Conservation (phyloP, 257 asterid species). For the Solanum etuberosum region DNA sequence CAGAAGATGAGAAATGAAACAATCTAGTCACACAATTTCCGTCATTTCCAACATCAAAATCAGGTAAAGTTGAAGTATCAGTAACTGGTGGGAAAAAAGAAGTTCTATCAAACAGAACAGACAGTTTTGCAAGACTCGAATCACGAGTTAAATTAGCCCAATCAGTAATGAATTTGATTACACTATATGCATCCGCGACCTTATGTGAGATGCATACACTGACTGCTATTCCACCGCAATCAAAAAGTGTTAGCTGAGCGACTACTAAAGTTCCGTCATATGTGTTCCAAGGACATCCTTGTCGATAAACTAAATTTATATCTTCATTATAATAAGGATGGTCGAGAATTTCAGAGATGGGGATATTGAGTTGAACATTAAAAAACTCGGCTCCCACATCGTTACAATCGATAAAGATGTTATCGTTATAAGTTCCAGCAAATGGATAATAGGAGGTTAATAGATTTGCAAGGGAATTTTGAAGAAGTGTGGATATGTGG, state of each 20-base stretch:
- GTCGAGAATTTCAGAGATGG: not conserved
- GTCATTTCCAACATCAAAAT: not conserved
- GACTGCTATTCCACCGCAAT: not conserved
- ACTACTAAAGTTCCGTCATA: not conserved
- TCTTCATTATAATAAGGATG: not conserved
- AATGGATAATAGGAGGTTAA: not conserved
- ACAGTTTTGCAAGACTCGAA: not conserved
- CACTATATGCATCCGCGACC: not conserved
- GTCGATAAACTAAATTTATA: not conserved
- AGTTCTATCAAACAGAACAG: not conserved
- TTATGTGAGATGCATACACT: not conserved
- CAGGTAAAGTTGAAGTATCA: not conserved
- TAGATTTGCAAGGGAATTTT: not conserved
- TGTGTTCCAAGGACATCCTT: not conserved
- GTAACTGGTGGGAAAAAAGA: not conserved
- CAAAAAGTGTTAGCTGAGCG: not conserved
- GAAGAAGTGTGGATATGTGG: not conserved
- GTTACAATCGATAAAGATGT: not conserved
- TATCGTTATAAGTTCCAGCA: not conserved
- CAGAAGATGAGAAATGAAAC: not conserved
- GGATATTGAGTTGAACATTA: not conserved
- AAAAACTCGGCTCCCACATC: not conserved
- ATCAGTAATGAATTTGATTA: not conserved
- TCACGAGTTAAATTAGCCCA: not conserved
- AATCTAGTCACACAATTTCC: not conserved